phyloP scores from a whole-genome alignment of 2,329 filamentous ascomycete genomes.

The Botrytis squamosa region DNA sequence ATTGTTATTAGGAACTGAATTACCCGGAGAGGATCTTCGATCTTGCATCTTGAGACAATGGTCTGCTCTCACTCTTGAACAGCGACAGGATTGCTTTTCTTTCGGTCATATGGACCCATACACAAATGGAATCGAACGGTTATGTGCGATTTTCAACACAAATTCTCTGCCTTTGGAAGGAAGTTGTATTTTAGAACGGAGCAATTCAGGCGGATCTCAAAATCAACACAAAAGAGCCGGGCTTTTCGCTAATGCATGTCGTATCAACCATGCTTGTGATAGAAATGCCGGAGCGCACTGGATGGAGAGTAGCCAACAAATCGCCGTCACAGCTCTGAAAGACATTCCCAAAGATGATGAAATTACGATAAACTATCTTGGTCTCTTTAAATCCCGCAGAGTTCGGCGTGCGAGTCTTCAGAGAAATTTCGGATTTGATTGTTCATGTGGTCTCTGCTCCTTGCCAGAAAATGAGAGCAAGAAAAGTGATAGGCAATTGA shows the following conservation, averaged over 20 bases:
- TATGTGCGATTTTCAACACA: constrained; percentile 27
- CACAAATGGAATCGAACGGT: constrained; percentile 14
- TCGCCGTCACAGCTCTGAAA: constrained; percentile 40
- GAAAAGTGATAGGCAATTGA: constrained; percentile 37
- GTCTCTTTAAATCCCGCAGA: constrained; percentile 22
- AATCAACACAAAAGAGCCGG: constrained; percentile 24
- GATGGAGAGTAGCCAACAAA: constrained; percentile 38
- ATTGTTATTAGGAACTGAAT: constrained; percentile 38
- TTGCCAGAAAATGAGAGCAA: constrained; percentile 38
- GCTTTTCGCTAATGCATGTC: constrained; percentile 40
- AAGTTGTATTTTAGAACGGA: constrained; percentile 29
- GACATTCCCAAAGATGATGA: constrained; percentile 41
- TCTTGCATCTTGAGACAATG: constrained; percentile 23
- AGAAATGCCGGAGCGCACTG: constrained; percentile 41
- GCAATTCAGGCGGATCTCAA: background rate
- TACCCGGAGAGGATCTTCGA: background rate
- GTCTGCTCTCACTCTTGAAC: constrained; percentile 20
- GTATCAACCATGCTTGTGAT: constrained; percentile 43
- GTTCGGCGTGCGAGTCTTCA: constrained; percentile 34
- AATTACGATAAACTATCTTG: constrained; percentile 41
- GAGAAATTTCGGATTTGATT: constrained; percentile 40
- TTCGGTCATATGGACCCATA: constrained; percentile 23
- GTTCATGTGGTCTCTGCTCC: constrained; percentile 41
- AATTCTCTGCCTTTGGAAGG: constrained; percentile 24
- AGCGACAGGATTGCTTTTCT: constrained; percentile 25